A percentile compares a stretch with the other conserved stretches of the same genome.
Conservation (phyloP, 768 basidiomycete genomes). For the Cystobasidium tubakii region DNA sequence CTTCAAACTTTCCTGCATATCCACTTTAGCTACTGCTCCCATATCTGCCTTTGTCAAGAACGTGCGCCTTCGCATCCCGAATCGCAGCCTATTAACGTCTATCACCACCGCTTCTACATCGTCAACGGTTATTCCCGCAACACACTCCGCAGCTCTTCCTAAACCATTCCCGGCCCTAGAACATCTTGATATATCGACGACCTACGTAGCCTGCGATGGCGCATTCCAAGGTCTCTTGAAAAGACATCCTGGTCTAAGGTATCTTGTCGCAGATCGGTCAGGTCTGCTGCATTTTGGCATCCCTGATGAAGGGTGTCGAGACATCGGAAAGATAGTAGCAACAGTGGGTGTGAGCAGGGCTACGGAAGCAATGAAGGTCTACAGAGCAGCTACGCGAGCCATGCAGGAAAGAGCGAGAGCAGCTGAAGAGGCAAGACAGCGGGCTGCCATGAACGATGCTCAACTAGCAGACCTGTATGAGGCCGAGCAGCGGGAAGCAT, state of each 20-base stretch:
- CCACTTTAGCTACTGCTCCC: conserved; percentile 54
- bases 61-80: conserved; percentile 67
- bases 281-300: conserved; percentile 56
- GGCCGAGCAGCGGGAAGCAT: background rate
- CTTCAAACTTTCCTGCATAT: conserved; percentile 54
- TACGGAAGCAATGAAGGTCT: conserved; percentile 40
- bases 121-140: conserved; percentile 26
- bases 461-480: background rate
- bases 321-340: conserved; percentile 16
- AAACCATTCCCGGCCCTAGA: conserved; percentile 55
- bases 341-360: conserved; percentile 28
- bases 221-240: conserved; percentile 58
- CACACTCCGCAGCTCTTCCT: conserved; percentile 33
- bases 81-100: conserved; percentile 58
- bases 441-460: background rate
- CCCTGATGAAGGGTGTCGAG: conserved; percentile 29
- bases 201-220: conserved; percentile 54
- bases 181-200: conserved; percentile 68
- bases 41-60: conserved; percentile 54
- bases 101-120: conserved; percentile 42
- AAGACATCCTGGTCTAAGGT: conserved; percentile 55
- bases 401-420: conserved; percentile 8
- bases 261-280: conserved; percentile 69
- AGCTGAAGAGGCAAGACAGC: conserved; percentile 6
- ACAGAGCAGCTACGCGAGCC: conserved; percentile 26